Evolutionary conservation across 2,329 filamentous ascomycete species (phyloP).

Genomic region (Ophiocordyceps camponoti-rufipedis): DNA sequence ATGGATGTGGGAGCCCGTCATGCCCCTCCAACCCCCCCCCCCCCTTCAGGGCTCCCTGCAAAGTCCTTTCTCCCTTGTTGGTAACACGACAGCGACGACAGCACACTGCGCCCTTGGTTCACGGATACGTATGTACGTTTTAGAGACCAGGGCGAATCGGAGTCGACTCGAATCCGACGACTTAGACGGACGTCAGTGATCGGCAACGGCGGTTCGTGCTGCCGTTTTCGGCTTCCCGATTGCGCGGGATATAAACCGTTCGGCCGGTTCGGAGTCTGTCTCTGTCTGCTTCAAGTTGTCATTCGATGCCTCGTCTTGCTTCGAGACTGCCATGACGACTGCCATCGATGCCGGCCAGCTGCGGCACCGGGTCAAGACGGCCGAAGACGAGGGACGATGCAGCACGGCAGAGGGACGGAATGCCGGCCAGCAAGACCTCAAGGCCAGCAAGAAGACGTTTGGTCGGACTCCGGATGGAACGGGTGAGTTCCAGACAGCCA

Average conservation of each 20-base stretch:
- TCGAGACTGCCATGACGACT: constrained; percentile 10
- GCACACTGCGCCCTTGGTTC: neutral
- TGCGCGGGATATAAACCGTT: neutral
- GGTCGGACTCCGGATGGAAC: constrained; percentile 81
- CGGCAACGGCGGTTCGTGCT: neutral
- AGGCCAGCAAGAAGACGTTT: constrained; percentile 56
- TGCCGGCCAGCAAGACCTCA: constrained; percentile 5
- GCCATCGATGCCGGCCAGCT: constrained; percentile 8
- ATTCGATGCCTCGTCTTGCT: no score
- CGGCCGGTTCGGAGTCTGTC: neutral
- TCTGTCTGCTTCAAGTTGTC: no score
- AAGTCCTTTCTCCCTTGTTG: no score
- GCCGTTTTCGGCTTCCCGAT: neutral
- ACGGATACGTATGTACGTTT: neutral
- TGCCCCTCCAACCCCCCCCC: no score
- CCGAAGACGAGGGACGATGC: constrained; percentile 2
- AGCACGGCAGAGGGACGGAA: neutral
- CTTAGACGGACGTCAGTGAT: neutral
- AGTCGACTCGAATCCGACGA: neutral
- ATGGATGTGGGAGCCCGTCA: no score
- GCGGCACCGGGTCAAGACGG: constrained; percentile 10
- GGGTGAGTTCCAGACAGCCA: constrained; percentile 37
- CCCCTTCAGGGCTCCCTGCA: no score
- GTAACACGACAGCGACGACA: neutral
- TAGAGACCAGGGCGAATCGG: neutral